Base-by-base conservation (phyloP, 129 eudicot species). In the Solidago caesia region DNA sequence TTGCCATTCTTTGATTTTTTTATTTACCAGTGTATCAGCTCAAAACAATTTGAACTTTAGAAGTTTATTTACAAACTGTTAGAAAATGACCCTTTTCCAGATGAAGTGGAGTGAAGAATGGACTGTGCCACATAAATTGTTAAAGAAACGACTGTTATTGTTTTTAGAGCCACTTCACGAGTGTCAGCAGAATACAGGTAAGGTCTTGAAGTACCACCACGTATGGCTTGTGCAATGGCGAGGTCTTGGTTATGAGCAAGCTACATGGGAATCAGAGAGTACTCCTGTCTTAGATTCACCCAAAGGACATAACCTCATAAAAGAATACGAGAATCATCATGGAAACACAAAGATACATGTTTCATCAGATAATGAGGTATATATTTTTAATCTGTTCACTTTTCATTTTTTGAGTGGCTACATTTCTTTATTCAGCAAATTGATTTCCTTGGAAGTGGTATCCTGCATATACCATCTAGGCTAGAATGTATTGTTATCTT, bases 141-240 rank as follows among this genome's bases (percentile, higher is more conserved):
- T 91, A 57, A 64, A 75, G 79, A 85, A 78, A 80, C 82, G 91
- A 76, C 51, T 73, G 43, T 48, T 85, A 58, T 51, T 60, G 71
- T 55, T 74, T 64, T 53, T 45, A 8, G 48, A 76, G 64, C 78
- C 77, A 51, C 71, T 41, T 70, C 46, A 70, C 51, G 78, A 81
- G 68, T 58, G 56, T 42, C 45, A 49, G 10, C 60, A 79, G 29
- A 53, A 49, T 64, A 43, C 78, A 64, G 82, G 51, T 49, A 78
- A 55, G 66, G 78, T 56, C 70, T 83, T 83, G 56, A 67, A 79
- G 51, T 78, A 82, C 75, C 68, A 75, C 33, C 72, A 59, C 68
- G 91, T 85, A 79, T 88, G 97, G 97, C 94, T 88, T 84, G 97
- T 91, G 64, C 87, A 82, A 83, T 91, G 97, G 97, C 12, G 70